Evolutionary conservation across 257 asterid species (phyloP), one percentile per base, ranked within the genome.

Genomic region (Haberlea rhodopensis): DNA sequence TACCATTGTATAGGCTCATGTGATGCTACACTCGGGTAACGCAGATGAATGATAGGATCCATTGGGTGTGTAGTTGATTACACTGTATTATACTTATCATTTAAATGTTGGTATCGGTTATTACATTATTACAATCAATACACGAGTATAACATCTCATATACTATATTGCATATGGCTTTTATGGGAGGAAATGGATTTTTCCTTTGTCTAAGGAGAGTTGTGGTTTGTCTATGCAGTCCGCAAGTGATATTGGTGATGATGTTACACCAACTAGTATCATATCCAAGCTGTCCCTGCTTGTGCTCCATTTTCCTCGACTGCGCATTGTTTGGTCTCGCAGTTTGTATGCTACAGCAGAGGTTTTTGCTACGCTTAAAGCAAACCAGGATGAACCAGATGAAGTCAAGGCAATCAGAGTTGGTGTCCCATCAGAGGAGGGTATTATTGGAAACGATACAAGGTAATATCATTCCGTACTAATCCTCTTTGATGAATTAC

Each of bases 391-490:
- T 79, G 99, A 92, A 73, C 99, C 99, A 1, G 97, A 92, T 62
- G 97, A 89, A 78, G 88, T 75, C 64, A 92, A 84, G 85, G 97
- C 99, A n/a, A 84, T 71, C 53, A 78, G 97, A 78, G 94, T 92
- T 59, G 99, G 99, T 53, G 94, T 92, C 53, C 99, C 99, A 43
- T 92, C 99, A 53, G 97, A 87, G 84, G 99, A 89, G 78, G 99
- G 97, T 68, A 46, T 87, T n/a, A 74, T 92, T 22, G 91, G 87
- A 72, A 80, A 86, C 66, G 97, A 89, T 79, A 83, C 85, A 20
- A 82, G 99, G 99, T 89, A 71, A 66, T 78, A 32, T 43, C 27
- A 15, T 46, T 19, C 5, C 68, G 40, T 51, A 55, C 20, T 53
- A 18, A 37, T 16, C n/a, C 34, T 22, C 66, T 45, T 68, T 19